Evolutionary conservation across 352 stramenopile species (phyloP).

Genomic region (Globisporangium acanthophoron): DNA sequence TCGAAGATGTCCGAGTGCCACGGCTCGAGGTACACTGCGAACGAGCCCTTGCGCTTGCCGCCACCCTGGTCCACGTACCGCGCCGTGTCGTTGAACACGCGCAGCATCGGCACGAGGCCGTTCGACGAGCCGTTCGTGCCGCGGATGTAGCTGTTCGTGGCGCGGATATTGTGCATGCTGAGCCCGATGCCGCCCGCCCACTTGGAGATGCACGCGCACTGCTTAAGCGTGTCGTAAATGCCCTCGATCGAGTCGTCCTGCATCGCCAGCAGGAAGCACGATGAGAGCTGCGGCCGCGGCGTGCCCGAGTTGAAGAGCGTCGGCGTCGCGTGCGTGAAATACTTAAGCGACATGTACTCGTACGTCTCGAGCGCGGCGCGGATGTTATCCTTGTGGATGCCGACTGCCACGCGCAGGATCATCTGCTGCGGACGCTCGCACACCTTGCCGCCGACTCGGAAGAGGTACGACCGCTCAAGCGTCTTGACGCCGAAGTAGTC

Average conservation of each 20-base stretch:
- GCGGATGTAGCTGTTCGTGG: slow-evolving; percentile 96
- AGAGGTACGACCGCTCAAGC: slow-evolving; percentile 95
- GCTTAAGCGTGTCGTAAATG: slow-evolving; percentile 99
- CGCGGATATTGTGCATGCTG: slow-evolving; percentile 97
- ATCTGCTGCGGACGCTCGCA: slow-evolving; percentile 98
- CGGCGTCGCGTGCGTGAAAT: slow-evolving; percentile 98
- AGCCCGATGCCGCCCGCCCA: slow-evolving; percentile 98
- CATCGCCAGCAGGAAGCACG: slow-evolving; percentile 97
- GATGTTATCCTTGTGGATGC: slow-evolving; percentile 98
- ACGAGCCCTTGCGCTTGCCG: slow-evolving; percentile 97
- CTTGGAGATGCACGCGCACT: slow-evolving; percentile 99
- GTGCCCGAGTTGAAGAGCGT: slow-evolving; percentile 99
- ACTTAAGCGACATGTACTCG: slow-evolving; percentile 95
- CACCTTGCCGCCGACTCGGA: slow-evolving; percentile 94
- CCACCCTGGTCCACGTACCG: slow-evolving; percentile 99
- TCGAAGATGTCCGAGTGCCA: slow-evolving; percentile 99
- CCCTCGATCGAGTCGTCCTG: slow-evolving; percentile 99
- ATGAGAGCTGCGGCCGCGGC: slow-evolving; percentile 96
- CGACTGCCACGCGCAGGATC: slow-evolving; percentile 97
- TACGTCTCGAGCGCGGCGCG: slow-evolving; percentile 95
- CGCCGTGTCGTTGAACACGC: slow-evolving; percentile 99
- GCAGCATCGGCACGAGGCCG: slow-evolving; percentile 99
- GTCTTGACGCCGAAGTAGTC: slow-evolving; percentile 99
- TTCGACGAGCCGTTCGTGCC: slow-evolving; percentile 98
- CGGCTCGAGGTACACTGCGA: slow-evolving; percentile 98